Evolutionary conservation across 768 basidiomycete species (phyloP).

Genomic region (Naganishia onofrii): DNA sequence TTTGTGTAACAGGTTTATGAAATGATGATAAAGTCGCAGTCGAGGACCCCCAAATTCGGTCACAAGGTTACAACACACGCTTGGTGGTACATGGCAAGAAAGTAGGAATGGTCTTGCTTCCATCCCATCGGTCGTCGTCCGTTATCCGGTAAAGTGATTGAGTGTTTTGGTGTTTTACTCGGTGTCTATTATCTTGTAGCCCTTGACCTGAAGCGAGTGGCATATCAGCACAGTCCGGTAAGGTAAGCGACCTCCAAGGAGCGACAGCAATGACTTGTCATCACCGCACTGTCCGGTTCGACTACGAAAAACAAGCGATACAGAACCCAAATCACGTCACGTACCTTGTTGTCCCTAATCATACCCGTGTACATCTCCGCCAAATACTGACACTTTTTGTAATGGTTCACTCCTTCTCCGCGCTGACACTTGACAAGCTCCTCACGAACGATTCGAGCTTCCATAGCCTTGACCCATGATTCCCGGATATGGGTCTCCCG

Average conservation of each 20-base stretch:
- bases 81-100: neutral
- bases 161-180: slow-evolving; percentile 29
- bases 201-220: slow-evolving; percentile 64
- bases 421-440: slow-evolving; percentile 86
- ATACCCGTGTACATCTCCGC: slow-evolving; percentile 76
- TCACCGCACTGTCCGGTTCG: neutral
- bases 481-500: slow-evolving; percentile 79
- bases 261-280: neutral
- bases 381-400: slow-evolving; percentile 82
- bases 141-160: no score
- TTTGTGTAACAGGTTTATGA: neutral
- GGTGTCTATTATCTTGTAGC: slow-evolving; percentile 73
- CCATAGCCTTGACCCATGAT: slow-evolving; percentile 93
- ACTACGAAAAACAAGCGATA: neutral
- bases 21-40: neutral
- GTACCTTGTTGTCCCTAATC: slow-evolving; percentile 75
- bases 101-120: neutral
- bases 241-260: neutral
- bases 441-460: slow-evolving; percentile 78
- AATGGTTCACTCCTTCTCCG: slow-evolving; percentile 85
- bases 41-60: neutral
- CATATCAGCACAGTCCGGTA: neutral
- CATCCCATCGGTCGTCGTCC: neutral
- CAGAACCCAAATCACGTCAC: slow-evolving; percentile 39
- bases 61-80: slow-evolving; percentile 2